Evolutionary conservation across 2,329 filamentous ascomycete species (phyloP).

Genomic region (Trichoderma atroviride): DNA sequence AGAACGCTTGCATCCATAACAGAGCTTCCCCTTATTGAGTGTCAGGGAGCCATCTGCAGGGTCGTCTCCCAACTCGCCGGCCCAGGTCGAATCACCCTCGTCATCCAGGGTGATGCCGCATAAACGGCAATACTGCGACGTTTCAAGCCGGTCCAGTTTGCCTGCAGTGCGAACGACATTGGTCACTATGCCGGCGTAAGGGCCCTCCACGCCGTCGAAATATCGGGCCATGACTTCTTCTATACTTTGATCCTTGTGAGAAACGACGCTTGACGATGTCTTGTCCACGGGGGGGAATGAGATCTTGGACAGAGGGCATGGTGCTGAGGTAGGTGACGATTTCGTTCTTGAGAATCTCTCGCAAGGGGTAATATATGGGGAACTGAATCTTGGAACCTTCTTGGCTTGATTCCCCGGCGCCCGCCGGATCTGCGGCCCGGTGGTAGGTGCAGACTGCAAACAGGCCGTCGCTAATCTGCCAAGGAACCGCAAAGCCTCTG

Average conservation of each 20-base stretch:
- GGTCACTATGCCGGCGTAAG: slow-evolving; percentile 87
- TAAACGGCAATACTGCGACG: slow-evolving; percentile 58
- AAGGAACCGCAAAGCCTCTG: slow-evolving; percentile 79
- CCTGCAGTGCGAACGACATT: slow-evolving; percentile 94
- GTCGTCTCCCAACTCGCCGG: slow-evolving; percentile 60
- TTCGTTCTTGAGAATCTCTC: slow-evolving; percentile 84
- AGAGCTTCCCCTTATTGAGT: slow-evolving; percentile 50
- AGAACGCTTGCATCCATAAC: slow-evolving; percentile 75
- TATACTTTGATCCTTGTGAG: slow-evolving; percentile 79
- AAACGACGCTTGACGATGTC: slow-evolving; percentile 51
- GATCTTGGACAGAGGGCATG: slow-evolving; percentile 53
- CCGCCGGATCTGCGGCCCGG: slow-evolving; percentile 31
- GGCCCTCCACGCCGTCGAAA: slow-evolving; percentile 77
- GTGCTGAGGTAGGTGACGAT: slow-evolving; percentile 66
- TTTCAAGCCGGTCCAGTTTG: slow-evolving; percentile 64
- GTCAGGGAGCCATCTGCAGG: slow-evolving; percentile 31
- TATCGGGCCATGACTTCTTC: slow-evolving; percentile 89
- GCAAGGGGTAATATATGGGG: slow-evolving; percentile 73
- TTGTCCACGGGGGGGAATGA: slow-evolving; percentile 48
- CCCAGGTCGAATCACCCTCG: slow-evolving; percentile 64
- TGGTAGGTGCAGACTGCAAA: slow-evolving; percentile 41
- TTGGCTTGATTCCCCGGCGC: background rate
- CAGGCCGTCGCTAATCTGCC: slow-evolving; percentile 76
- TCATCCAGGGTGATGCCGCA: slow-evolving; percentile 70
- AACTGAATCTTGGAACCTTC: slow-evolving; percentile 35